phyloP scores from a whole-genome alignment of 2,329 filamentous ascomycete genomes.

The Karstenula rhodostoma region DNA sequence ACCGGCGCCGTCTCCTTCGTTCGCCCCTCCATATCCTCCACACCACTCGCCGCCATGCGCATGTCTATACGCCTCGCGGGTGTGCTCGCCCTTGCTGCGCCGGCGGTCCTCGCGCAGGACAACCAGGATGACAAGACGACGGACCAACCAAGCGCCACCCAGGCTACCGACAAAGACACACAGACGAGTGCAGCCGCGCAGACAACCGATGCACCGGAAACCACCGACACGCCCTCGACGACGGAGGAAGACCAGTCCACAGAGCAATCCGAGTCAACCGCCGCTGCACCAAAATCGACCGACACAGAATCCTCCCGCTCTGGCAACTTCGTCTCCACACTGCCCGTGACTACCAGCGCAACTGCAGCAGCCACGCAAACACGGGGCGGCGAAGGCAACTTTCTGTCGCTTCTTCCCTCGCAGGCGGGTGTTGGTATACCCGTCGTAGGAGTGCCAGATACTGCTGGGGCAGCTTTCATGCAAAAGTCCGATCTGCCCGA shows the following conservation, averaged over 20 bases:
- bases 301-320: constrained; percentile 12
- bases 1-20: constrained; percentile 18
- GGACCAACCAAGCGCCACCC: constrained; percentile 26
- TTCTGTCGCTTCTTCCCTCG: constrained; percentile 39
- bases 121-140: constrained; percentile 29
- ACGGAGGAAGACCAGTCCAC: constrained; percentile 14
- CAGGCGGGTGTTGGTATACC: constrained; percentile 68
- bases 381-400: constrained; percentile 20
- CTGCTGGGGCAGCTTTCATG: constrained; percentile 88
- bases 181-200: constrained; percentile 17
- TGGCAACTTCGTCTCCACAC: not conserved
- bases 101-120: constrained; percentile 43
- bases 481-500: constrained; percentile 84
- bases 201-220: constrained; percentile 27
- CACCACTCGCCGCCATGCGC: constrained; percentile 35
- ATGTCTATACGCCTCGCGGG: constrained; percentile 40
- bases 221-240: constrained; percentile 17
- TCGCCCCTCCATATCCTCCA: constrained; percentile 21
- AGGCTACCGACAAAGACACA: constrained; percentile 22
- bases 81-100: constrained; percentile 41
- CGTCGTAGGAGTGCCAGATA: constrained; percentile 80
- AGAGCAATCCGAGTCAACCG: constrained; percentile 18
- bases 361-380: constrained; percentile 22
- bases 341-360: constrained; percentile 20
- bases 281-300: constrained; percentile 23